These are phyloP conservation scores for Phialophora expanda DNA, from an alignment of 2,329 filamentous ascomycete genomes.

Conservation along the genomic window DNA sequence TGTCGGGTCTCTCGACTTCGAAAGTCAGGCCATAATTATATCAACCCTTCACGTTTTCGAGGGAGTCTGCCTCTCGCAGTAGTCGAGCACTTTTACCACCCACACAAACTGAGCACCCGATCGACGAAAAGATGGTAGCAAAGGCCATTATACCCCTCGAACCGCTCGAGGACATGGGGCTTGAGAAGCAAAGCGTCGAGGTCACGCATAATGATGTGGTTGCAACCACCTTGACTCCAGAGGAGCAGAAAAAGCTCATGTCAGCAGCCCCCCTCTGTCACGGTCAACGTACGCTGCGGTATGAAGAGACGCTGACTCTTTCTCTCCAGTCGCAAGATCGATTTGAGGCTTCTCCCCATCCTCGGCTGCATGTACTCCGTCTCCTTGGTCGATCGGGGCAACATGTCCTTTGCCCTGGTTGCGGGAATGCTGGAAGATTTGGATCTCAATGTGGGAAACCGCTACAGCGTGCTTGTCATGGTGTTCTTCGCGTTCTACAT, in stretches of 20 bases:
- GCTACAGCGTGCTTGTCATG: conserved; percentile 42
- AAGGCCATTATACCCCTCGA: not conserved
- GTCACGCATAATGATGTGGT: not conserved
- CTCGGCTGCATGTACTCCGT: conserved; percentile 49
- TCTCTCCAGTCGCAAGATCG: conserved; percentile 35
- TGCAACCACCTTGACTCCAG: not conserved
- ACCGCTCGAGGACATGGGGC: not conserved
- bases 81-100: not conserved
- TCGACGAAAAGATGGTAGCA: not conserved
- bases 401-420: conserved; percentile 40
- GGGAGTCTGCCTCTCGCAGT: not conserved
- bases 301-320: not conserved
- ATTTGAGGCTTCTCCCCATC: conserved; percentile 49
- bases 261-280: not conserved
- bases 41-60: not conserved
- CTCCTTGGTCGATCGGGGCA: conserved; percentile 48
- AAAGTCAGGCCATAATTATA: not conserved
- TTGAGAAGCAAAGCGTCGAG: conserved; percentile 1
- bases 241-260: conserved; percentile 2
- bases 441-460: conserved; percentile 37
- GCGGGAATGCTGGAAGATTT: conserved; percentile 43
- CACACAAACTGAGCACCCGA: not conserved
- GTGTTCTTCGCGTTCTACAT: conserved; percentile 43
- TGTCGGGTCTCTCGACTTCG: not conserved
- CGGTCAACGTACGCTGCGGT: not conserved